Conservation (phyloP, 805 yeast species). For the Suhomyces tanzawaensis region DNA sequence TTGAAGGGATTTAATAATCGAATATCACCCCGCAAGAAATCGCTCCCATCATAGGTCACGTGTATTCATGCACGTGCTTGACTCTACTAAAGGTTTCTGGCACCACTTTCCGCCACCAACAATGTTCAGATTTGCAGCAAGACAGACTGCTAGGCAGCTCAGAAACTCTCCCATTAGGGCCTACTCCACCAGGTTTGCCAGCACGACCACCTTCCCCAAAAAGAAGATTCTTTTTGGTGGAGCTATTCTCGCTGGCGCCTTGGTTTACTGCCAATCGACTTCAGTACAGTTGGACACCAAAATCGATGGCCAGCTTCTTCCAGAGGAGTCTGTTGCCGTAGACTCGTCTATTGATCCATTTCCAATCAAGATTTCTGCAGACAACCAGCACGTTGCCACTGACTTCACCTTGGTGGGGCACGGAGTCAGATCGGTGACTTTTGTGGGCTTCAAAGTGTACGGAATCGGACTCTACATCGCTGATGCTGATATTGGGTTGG, state of each 20-base stretch:
- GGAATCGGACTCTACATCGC: conserved; percentile 82
- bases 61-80: too few relatives aligned
- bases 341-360: conserved; percentile 53
- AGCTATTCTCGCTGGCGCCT: neutral
- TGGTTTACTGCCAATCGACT: neutral
- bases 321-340: conserved; percentile 37
- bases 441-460: conserved; percentile 78
- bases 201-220: conserved; percentile 6
- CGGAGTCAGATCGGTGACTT: conserved; percentile 83
- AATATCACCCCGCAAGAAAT: too few relatives aligned
- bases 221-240: neutral
- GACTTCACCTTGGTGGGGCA: conserved; percentile 64
- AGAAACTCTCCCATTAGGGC: neutral
- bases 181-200: conserved; percentile 9
- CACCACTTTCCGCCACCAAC: neutral
- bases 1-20: too few relatives aligned
- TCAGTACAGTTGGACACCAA: conserved; percentile 10
- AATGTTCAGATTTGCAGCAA: conserved; percentile 6
- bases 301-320: conserved; percentile 1
- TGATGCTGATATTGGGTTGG: conserved; percentile 46
- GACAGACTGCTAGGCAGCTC: neutral
- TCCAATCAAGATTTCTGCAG: conserved; percentile 22
- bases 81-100: neutral
- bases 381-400: conserved; percentile 20
- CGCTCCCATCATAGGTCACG: too few relatives aligned